Evolutionary conservation across 192 early-diverging fungal genomes (phyloP).

Genomic region (Coemansia reversa): DNA sequence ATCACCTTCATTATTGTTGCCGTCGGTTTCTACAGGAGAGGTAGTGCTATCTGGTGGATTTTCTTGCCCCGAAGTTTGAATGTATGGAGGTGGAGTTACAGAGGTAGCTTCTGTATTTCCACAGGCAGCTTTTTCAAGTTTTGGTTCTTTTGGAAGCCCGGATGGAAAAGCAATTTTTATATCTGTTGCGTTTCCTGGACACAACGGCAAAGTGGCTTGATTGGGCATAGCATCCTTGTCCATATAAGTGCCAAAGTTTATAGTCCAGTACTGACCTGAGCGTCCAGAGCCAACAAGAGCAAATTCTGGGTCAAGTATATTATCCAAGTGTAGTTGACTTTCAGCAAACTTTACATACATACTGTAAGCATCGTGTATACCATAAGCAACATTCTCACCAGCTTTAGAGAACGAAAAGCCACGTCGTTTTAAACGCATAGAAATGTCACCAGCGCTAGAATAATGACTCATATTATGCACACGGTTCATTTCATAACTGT

Average conservation of each 20-base stretch:
- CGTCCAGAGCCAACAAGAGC: conserved; percentile 42
- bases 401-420: conserved; percentile 25
- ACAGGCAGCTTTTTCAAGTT: conserved; percentile 22
- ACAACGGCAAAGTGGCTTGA: conserved; percentile 31
- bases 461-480: conserved; percentile 43
- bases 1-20: not conserved
- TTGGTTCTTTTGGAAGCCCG: conserved; percentile 26
- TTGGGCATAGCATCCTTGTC: conserved; percentile 16
- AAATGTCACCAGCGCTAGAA: conserved; percentile 12
- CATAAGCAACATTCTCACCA: conserved; percentile 34
- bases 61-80: conserved; percentile 9
- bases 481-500: conserved; percentile 53
- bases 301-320: conserved; percentile 23
- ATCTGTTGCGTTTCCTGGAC: conserved; percentile 34
- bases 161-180: conserved; percentile 42
- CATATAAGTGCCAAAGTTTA: conserved; percentile 23
- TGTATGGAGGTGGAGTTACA: conserved; percentile 26
- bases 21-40: not conserved
- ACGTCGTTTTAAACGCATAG: conserved; percentile 29
- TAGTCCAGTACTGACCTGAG: conserved; percentile 48
- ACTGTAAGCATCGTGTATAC: conserved; percentile 18
- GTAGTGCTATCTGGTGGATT: not conserved
- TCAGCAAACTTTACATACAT: conserved; percentile 23
- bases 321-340: conserved; percentile 37
- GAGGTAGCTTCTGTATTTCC: conserved; percentile 29